Base-by-base conservation (phyloP, 225 moss, liverwort and hornwort genomes). In the Pseudoscleropodium purum region DNA sequence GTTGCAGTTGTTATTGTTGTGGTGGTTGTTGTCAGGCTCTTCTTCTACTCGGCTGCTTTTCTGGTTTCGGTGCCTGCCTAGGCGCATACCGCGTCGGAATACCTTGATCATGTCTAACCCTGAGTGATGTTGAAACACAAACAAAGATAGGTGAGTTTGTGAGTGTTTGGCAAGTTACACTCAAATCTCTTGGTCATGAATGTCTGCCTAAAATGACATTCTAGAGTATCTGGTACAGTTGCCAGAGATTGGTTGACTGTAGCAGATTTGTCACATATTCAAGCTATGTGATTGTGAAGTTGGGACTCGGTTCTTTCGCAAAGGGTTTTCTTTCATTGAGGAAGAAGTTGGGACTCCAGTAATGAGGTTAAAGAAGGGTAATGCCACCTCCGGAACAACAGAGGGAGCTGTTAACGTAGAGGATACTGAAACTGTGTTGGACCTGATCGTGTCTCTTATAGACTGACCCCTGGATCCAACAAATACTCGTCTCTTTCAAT, bases 91-190 rank as follows among this genome's bases (percentile, higher is more conserved):
- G 86, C 90, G 83, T 33, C 91, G 89, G 49, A 95, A 89, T 26
- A 88, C 91, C 81, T 93, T 92, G 81, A 94, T 89, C 94, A 94
- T 92, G 54, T 93, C 94, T 73, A 91, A 86, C 41, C 92, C 93
- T 94, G 89, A 51, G 72, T 66, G 62, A 79, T 25, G 63, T 49
- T 59, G 74, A 81, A 73, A 73, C 59, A 47, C 11, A 89, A 31
- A 61, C 61, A 41, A 81, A 60, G 61, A 43, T 7, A 59, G 39
- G 41, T 41, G 41, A 75, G 52, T 36, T 78, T 64, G 31, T 63
- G 47, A 90, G 78, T 47, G 57, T 57, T 72, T 51, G 57, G 59
- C 65, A 79, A 37, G 29, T 63, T 49, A 18, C 41, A 41, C 10
- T 86, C 49, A 45, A 36, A 86, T 17, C 75, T 75, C 37, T 47